Base-by-base conservation (phyloP, 164 flowering plant genomes). In the Euptelea pleiosperma region DNA sequence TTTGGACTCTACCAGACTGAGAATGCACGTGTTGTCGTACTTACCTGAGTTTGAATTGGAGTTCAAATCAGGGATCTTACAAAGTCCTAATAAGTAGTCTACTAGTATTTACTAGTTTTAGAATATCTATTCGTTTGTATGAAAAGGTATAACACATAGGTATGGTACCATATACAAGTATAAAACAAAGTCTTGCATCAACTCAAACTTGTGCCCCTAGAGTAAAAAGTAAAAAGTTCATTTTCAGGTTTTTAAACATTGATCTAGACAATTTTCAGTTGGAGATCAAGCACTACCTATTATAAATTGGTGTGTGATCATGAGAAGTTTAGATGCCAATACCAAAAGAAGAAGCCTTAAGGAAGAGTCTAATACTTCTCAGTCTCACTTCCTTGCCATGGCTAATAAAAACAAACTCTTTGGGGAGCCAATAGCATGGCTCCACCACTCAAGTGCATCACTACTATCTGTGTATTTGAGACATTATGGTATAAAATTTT, bases 111-210 rank as follows among this genome's bases (percentile, higher is more conserved):
- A n/a, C n/a, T n/a, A n/a, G n/a, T n/a, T n/a, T n/a, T n/a, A n/a
- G n/a, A n/a, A n/a, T n/a, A n/a, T n/a, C n/a, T n/a, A n/a, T 21
- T 25, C 8, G 3, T 9, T 6, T 18, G 52, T 2, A 15, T 2
- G 26, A 29, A 14, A 16, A 49, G 34, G 21, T 49, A 30, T n/a
- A 19, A 43, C 8, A 35, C 14, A 18, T 49, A n/a, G n/a, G 52
- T 48, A 31, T 29, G 52, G 35, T 29, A 29, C 11, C 3, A 30
- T n/a, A 30, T 30, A 30, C 31, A 14, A n/a, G n/a, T n/a, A n/a
- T n/a, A n/a, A n/a, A n/a, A 24, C 25, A 31, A 3, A 7, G 42
- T 54, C 28, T 54, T 54, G 43, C 18, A 16, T 30, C 51, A 57
- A 45, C 39, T 6, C 25, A 30, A 6, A 44, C 42, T 2, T 21